phyloP scores from a whole-genome alignment of 345 rosid species.

The Psidium guajava region DNA sequence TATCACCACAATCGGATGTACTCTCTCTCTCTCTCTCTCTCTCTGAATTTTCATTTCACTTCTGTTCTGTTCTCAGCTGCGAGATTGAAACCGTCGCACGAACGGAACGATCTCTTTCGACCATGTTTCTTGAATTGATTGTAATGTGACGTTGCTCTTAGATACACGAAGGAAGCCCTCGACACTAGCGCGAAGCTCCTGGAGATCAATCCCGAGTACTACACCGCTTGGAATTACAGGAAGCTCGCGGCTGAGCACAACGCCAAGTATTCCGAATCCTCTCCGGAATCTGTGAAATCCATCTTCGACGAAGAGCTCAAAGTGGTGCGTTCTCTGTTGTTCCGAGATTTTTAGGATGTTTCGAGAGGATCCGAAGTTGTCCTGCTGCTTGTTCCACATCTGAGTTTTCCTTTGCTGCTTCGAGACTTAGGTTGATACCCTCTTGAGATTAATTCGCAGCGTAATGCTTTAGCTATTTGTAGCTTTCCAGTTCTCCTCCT shows the following conservation, averaged over 20 bases:
- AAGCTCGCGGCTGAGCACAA: slow-evolving; percentile 62
- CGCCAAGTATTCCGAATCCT: slow-evolving; percentile 22
- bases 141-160: slow-evolving; percentile 5
- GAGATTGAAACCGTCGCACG: background rate
- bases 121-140: background rate
- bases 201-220: slow-evolving; percentile 71
- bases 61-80: background rate
- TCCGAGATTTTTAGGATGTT: background rate
- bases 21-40: background rate
- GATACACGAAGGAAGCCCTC: slow-evolving; percentile 75
- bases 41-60: background rate
- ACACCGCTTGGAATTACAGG: slow-evolving; percentile 89
- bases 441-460: background rate
- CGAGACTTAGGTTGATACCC: background rate
- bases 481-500: background rate
- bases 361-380: background rate
- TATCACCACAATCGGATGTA: slow-evolving; percentile 63
- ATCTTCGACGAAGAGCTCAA: slow-evolving; percentile 60
- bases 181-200: slow-evolving; percentile 70
- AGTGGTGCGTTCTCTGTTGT: slow-evolving; percentile 31
- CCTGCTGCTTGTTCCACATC: background rate
- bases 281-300: slow-evolving; percentile 34
- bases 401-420: background rate
- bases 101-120: background rate
- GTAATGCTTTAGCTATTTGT: background rate